Percentiles rank a stretch among this genome's conserved stretches.
Conservation (phyloP, 352 stramenopile species). For the Pythium oligandrum region DNA sequence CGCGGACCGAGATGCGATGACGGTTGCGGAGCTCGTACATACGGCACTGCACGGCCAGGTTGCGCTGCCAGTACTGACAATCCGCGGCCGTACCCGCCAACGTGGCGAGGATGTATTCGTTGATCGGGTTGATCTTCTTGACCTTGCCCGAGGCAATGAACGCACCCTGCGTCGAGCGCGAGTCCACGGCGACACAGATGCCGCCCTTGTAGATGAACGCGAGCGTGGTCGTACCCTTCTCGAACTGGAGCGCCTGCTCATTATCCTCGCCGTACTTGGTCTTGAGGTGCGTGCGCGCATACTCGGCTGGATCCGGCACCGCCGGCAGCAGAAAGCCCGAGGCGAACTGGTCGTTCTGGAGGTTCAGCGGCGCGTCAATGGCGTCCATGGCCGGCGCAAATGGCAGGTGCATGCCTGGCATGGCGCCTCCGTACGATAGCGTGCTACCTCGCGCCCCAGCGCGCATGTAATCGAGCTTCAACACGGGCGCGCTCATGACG, state of each 20-base stretch:
- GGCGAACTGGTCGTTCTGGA: conserved; percentile 16
- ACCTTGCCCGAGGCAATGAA: conserved; percentile 99
- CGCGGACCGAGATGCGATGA: conserved; percentile 98
- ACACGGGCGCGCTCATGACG: conserved; percentile 26
- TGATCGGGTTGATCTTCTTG: conserved; percentile 99
- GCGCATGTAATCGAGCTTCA: conserved; percentile 73
- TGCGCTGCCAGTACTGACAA: conserved; percentile 99
- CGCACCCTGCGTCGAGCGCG: conserved; percentile 96
- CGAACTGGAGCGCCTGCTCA: conserved; percentile 95
- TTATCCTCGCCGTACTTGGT: conserved; percentile 96
- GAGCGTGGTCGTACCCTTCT: conserved; percentile 99
- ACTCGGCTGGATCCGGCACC: conserved; percentile 90
- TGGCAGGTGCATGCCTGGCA: conserved; percentile 65
- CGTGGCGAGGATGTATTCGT: conserved; percentile 99
- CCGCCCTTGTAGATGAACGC: conserved; percentile 99
- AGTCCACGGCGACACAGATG: conserved; percentile 99
- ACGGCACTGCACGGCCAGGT: conserved; percentile 93
- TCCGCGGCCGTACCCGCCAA: conserved; percentile 98
- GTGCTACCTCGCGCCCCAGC: conserved; percentile 51
- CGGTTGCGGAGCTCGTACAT: conserved; percentile 99
- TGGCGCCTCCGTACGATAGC: conserved; percentile 70
- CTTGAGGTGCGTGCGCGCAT: conserved; percentile 95
- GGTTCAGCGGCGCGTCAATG: conserved; percentile 7
- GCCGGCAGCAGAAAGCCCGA: conserved; percentile 71
- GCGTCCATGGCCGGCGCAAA: conserved; percentile 21